Evolutionary conservation across 2,329 filamentous ascomycete species (phyloP), one percentile per base, ranked within the genome.

Genomic region (Fusarium sororula): DNA sequence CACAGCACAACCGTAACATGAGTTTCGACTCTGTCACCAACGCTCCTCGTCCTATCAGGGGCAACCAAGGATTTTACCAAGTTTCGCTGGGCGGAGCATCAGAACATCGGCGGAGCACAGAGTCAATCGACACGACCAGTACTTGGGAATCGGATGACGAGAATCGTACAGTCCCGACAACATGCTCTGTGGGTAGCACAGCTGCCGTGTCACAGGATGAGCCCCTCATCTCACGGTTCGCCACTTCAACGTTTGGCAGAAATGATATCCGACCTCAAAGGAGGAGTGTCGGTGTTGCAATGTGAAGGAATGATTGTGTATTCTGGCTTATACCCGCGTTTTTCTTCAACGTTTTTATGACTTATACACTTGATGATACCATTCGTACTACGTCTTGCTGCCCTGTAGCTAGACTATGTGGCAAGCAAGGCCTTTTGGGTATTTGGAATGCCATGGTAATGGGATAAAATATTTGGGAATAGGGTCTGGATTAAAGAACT

Each of bases 31-130:
- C 86, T 7, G 80, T 90, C 32, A 91, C 89, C 53, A 91, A 90
- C 73, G 81, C 80, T 9, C 89, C 89, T 5, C 85, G 81, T 45
- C 87, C 89, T 15, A 80, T 90, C 48, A 88, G 83, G 47, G 83
- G 81, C 30, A 81, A 79, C 15, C 87, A 90, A 37, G 89, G 88
- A 8, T 91, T 89, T 79, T 91, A 91, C 76, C 87, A 90, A 78
- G 82, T 90, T 22, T 82, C 84, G 38, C 81, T 80, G 60, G 74
- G 63, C 77, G 82, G 55, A 78, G 61, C 71, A 53, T 67, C 77
- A 44, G 78, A 73, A 30, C 80, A 75, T 44, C 80, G 80, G 56
- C 77, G 47, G 37, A 89, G 87, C 75, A 80, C 84, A 59, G 85
- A 86, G 62, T 87, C 85, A 32, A 77, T 83, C 53, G 85, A 84